These are phyloP conservation scores for Trichoderma oligosporum DNA, from an alignment of 2,329 filamentous ascomycete genomes.

Conservation along the genomic window DNA sequence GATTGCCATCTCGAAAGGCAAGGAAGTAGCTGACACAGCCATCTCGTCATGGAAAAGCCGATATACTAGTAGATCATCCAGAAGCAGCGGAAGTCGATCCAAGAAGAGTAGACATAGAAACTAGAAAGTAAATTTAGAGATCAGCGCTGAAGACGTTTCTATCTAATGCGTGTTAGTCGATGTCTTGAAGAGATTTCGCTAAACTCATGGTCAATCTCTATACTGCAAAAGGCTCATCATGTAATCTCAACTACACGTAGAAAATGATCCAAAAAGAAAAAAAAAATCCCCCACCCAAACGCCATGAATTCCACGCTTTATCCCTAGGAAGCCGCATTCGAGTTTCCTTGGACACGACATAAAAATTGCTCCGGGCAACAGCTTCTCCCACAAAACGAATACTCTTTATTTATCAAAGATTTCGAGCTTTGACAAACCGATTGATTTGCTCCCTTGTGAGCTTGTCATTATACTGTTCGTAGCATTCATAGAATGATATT, in stretches of 20 bases:
- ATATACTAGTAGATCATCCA: neutral
- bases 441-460: conserved; percentile 55
- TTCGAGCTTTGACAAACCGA: conserved; percentile 56
- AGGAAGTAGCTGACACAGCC: conserved; percentile 49
- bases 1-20: conserved; percentile 59
- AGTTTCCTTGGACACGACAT: too few relatives aligned
- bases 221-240: too few relatives aligned
- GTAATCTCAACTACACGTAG: too few relatives aligned
- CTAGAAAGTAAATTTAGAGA: neutral
- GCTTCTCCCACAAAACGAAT: too few relatives aligned
- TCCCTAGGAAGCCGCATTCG: too few relatives aligned
- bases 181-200: neutral
- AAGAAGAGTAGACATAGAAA: conserved; percentile 15
- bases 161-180: neutral
- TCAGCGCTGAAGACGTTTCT: neutral
- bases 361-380: too few relatives aligned
- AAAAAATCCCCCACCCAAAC: neutral
- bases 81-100: neutral
- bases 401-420: conserved; percentile 49
- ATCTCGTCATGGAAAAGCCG: conserved; percentile 33
- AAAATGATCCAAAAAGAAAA: neutral
- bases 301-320: conserved; percentile 1
- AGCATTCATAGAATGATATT: conserved; percentile 78
- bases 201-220: neutral
- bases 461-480: conserved; percentile 60